Evolutionary conservation across 129 eudicot species (phyloP), one percentile per base, ranked within the genome.

Genomic region (Tagetes erecta): DNA sequence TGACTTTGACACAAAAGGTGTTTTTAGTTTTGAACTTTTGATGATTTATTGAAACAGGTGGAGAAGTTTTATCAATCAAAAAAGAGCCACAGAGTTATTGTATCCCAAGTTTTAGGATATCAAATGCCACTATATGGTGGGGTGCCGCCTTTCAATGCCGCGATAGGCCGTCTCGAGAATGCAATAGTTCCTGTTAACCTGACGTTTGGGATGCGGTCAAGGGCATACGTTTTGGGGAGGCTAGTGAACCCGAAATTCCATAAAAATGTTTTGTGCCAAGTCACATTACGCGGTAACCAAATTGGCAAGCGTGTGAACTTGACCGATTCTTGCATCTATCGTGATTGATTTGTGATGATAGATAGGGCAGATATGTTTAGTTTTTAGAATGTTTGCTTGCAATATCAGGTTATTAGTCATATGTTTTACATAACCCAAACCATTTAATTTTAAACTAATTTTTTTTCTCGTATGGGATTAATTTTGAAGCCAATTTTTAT

Each of bases 121-220:
- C 97, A 92, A 59, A 83, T 85, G 83, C 97, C 97, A 6, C 85
- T 92, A 0, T 92, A 92, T 41, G 97, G 97, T 3, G 93, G 85
- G 20, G 86, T 92, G 64, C 79, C 96, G 3, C 82, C 82, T 38
- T 78, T 92, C 45, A 78, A 36, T 67, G 89, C 85, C 5, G 84
- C 79, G 37, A 89, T 83, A 14, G 84, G 84, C 72, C 83, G 68
- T 51, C 76, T 76, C 1, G 81, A 83, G 68, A 82, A 74, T 11
- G 79, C 83, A 14, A 64, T 87, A 7, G 94, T 92, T 58, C 93
- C 90, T 1, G 71, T 92, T 12, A 92, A 92, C 65, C 69, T 92
- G 49, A 92, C 96, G 13, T 87, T 92, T 9, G 79, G 76, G 57
- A 67, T 92, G 70, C 83, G 96, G 70, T 92, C 97, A 8, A 85